Conservation (phyloP, 352 stramenopile species). For the Stephanocyclus meneghinianus region DNA sequence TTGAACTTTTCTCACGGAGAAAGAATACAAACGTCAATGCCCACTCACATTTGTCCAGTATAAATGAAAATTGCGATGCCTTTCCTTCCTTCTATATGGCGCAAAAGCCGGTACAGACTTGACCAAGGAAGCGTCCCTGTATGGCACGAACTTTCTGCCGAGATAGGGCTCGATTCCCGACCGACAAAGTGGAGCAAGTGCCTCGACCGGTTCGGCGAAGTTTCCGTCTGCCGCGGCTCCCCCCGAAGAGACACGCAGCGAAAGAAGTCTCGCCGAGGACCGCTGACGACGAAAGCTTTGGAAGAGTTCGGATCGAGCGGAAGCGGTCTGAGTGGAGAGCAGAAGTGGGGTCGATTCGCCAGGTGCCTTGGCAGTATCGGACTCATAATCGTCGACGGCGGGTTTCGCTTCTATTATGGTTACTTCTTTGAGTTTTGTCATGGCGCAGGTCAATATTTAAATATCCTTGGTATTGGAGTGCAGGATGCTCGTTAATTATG, state of each 20-base stretch:
- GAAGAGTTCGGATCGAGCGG: conserved; percentile 10
- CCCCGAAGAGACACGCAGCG: neutral
- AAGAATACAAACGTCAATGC: neutral
- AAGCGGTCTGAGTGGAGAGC: neutral
- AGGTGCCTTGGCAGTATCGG: neutral
- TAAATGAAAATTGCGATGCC: conserved; percentile 53
- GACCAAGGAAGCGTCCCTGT: conserved; percentile 41
- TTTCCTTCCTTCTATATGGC: conserved; percentile 44
- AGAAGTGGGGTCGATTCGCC: conserved; percentile 43
- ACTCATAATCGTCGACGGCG: conserved; percentile 6
- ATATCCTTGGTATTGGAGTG: neutral
- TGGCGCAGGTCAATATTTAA: neutral
- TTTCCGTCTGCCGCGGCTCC: no score
- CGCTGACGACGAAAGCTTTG: conserved; percentile 32
- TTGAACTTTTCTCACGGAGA: neutral
- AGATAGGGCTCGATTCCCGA: conserved; percentile 34
- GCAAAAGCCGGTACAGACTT: conserved; percentile 47
- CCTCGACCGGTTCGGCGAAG: conserved; percentile 29
- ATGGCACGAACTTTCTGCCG: conserved; percentile 23
- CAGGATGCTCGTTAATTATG: no score
- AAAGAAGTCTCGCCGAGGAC: conserved; percentile 13
- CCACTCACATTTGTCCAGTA: conserved; percentile 60
- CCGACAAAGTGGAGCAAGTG: conserved; percentile 41
- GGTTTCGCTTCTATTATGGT: conserved; percentile 13
- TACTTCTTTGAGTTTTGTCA: conserved; percentile 11